These are phyloP conservation scores for Bjerkandera adusta DNA, from an alignment of 1,284 basidiomycete species.

Conservation along the genomic window DNA sequence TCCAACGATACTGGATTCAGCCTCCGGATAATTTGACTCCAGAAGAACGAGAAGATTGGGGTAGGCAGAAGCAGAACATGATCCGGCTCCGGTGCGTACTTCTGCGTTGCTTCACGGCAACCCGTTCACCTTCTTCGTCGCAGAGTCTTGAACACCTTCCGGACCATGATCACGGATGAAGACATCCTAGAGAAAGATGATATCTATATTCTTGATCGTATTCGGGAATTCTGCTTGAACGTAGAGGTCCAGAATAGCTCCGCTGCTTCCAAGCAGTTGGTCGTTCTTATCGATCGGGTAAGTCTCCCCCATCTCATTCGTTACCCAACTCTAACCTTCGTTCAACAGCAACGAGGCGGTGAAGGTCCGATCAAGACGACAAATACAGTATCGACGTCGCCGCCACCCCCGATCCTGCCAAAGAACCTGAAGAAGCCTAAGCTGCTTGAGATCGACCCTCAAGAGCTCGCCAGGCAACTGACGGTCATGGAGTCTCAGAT, in stretches of 20 bases:
- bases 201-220: constrained; percentile 68
- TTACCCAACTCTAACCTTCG: constrained; percentile 13
- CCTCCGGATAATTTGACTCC: constrained; percentile 70
- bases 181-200: constrained; percentile 68
- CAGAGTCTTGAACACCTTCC: constrained; percentile 83
- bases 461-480: constrained; percentile 92
- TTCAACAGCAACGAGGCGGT: constrained; percentile 52
- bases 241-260: constrained; percentile 54
- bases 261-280: constrained; percentile 71
- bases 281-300: constrained; percentile 76
- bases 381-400: constrained; percentile 35
- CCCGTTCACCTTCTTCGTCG: background rate
- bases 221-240: constrained; percentile 76
- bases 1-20: constrained; percentile 80
- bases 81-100: constrained; percentile 78
- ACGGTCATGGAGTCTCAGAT: constrained; percentile 90
- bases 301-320: constrained; percentile 30
- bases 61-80: constrained; percentile 83
- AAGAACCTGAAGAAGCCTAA: constrained; percentile 77
- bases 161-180: constrained; percentile 77
- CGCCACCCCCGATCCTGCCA: constrained; percentile 79
- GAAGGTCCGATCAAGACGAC: constrained; percentile 52
- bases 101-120: background rate
- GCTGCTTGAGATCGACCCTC: constrained; percentile 83
- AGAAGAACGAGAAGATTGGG: constrained; percentile 80